These are phyloP conservation scores for Zygosaccharomyces pseudobailii DNA, from an alignment of 1,139 yeast species.

Conservation along the genomic window DNA sequence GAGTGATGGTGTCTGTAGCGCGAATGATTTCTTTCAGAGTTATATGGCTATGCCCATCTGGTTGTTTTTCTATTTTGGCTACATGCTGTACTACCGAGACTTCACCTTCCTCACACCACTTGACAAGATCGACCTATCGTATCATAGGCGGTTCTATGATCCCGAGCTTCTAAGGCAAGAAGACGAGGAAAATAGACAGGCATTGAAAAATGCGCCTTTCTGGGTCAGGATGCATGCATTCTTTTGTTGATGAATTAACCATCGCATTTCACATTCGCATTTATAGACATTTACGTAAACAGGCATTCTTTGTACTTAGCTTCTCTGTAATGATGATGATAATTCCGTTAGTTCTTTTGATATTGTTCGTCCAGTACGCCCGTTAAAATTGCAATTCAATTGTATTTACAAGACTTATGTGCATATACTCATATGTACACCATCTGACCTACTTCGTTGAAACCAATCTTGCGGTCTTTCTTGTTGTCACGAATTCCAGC, in stretches of 20 bases:
- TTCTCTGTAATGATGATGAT: conserved; percentile 1
- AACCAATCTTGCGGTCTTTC: conserved; percentile 76
- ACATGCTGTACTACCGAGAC: conserved; percentile 47
- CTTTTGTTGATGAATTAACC: conserved; percentile 42
- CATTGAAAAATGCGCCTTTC: conserved; percentile 35
- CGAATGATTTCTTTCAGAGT: conserved; percentile 47
- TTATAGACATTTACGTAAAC: background rate
- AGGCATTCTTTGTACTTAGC: background rate
- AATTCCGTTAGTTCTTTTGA: no score
- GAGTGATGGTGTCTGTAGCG: conserved; percentile 41
- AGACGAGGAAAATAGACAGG: conserved; percentile 44
- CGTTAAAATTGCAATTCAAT: background rate
- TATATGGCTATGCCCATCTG: conserved; percentile 54
- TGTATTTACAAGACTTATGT: background rate
- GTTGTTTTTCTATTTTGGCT: conserved; percentile 45
- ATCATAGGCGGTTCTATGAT: conserved; percentile 54
- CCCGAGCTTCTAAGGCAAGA: conserved; percentile 49
- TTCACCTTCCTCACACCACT: conserved; percentile 42
- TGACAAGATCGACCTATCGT: conserved; percentile 47
- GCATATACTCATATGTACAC: conserved; percentile 34
- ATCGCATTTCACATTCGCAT: background rate
- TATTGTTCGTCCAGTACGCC: no score
- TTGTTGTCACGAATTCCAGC: conserved; percentile 83
- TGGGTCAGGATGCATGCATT: conserved; percentile 38
- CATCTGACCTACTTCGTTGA: conserved; percentile 66